Evolutionary conservation across 108 stramenopile genomes (phyloP), one percentile per base, ranked within the genome.

Genomic region (Bacterosira constricta): DNA sequence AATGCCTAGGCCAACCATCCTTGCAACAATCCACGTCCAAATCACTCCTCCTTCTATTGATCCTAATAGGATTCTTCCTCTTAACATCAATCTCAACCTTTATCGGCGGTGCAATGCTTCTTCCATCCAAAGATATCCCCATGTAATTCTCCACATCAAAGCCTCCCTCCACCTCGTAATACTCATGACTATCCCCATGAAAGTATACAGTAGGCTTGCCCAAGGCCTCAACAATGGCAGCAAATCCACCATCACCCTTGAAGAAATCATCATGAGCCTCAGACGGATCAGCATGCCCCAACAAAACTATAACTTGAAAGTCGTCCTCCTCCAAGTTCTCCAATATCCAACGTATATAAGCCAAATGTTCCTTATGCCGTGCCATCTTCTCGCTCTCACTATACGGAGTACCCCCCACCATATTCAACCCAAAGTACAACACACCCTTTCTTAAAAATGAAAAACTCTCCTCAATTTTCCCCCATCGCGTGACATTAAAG

Each of bases 361-460:
- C 42, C 27, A 62, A 44, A 18, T 62, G 45, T 27, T 25, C 13
- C 1, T 37, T 34, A 47, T 71, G 66, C 35, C 25, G 27, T 26
- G 15, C 7, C 20, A 69, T 50, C 57, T 84, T 84, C 23, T 86
- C 77, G 11, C 51, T 57, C n/a, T 75, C 41, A 25, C 85, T 75
- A 51, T 61, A 53, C 6, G 63, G 71, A 5, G 6, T 60, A 4
- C 79, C 79, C 3, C 83, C 83, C 0, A 88, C 86, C 4, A 90
- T 35, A 61, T 93, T 88, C 8, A 93, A 21, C 27, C 88, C 88
- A 31, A 92, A 61, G 67, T 82, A 89, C 13, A 92, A 57, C 13
- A 92, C 85, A 2, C 82, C 75, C 41, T 85, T 77, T 35, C 73
- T 73, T 23, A 87, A 4, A 45, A 88, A 80, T 30, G 85, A 69